Percentiles rank a stretch among this genome's conserved stretches.
Evolutionary conservation across 495 filamentous ascomycete genomes (phyloP).

Genomic region (Collariella sp.): DNA sequence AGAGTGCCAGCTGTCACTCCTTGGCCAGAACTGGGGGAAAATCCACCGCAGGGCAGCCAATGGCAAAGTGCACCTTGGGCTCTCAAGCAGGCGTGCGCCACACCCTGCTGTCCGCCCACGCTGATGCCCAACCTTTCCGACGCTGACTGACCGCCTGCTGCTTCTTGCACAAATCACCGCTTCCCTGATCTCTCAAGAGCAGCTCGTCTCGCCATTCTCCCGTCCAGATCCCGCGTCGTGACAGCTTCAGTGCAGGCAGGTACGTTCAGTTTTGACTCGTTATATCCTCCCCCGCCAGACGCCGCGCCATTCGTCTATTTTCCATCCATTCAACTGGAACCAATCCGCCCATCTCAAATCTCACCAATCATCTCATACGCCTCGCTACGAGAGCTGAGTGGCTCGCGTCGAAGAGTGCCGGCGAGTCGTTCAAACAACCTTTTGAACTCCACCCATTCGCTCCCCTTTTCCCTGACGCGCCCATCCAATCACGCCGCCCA

Average conservation of each 20-base stretch:
- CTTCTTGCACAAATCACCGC: constrained; percentile 27
- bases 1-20: constrained; percentile 24
- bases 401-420: constrained; percentile 17
- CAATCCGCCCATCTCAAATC: constrained; percentile 22
- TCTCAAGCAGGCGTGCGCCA: constrained; percentile 15
- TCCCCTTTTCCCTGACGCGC: constrained; percentile 18
- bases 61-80: constrained; percentile 8
- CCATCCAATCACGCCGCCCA: constrained; percentile 30
- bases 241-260: constrained; percentile 8
- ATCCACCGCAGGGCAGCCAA: constrained; percentile 9
- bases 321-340: background rate
- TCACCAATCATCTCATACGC: constrained; percentile 36
- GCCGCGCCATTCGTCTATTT: background rate
- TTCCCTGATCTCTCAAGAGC: constrained; percentile 1
- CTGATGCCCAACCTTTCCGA: constrained; percentile 32
- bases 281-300: background rate
- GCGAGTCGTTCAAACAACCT: constrained; percentile 26
- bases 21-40: constrained; percentile 18
- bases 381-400: constrained; percentile 31
- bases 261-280: constrained; percentile 7
- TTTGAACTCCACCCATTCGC: constrained; percentile 29
- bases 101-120: constrained; percentile 14
- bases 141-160: constrained; percentile 30
- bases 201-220: background rate
- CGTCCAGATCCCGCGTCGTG: constrained; percentile 8